These are phyloP conservation scores for Arthrobotrys musiformis DNA, from an alignment of 2,329 filamentous ascomycete genomes.

Conservation along the genomic window DNA sequence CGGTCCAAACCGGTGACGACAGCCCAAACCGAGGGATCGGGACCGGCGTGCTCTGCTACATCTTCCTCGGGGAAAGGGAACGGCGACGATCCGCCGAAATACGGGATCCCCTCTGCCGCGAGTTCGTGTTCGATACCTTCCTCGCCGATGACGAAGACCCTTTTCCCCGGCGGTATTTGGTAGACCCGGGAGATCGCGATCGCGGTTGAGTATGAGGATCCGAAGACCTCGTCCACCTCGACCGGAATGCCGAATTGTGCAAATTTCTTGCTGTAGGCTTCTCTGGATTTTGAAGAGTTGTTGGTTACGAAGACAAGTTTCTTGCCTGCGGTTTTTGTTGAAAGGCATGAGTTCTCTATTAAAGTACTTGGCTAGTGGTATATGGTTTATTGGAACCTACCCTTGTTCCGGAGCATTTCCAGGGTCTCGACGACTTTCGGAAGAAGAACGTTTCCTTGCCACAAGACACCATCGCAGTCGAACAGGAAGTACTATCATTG, in stretches of 20 bases:
- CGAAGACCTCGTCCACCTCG: conserved; percentile 89
- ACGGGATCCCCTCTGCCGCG: conserved; percentile 78
- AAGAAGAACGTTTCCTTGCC: conserved; percentile 93
- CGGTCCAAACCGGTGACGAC: conserved; percentile 93
- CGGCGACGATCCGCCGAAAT: conserved; percentile 84
- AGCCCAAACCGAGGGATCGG: conserved; percentile 89
- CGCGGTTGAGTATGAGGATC: conserved; percentile 91
- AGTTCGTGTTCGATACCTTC: conserved; percentile 91
- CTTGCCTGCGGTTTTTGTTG: conserved; percentile 77
- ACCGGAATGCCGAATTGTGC: conserved; percentile 81
- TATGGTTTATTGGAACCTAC: conserved; percentile 66
- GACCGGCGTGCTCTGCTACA: conserved; percentile 66
- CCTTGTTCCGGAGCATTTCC: conserved; percentile 81
- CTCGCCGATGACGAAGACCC: conserved; percentile 94
- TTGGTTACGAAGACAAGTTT: conserved; percentile 96
- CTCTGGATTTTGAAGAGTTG: conserved; percentile 95
- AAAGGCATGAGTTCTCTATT: too few species aligned
- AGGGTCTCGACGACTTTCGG: conserved; percentile 86
- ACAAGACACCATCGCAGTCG: conserved; percentile 97
- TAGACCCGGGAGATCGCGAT: conserved; percentile 97
- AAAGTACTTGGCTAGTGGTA: too few species aligned
- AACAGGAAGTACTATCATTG: conserved; percentile 83
- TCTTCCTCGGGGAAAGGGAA: conserved; percentile 51
- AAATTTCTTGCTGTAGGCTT: conserved; percentile 93
- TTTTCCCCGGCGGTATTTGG: conserved; percentile 79